phyloP scores from a whole-genome alignment of 768 basidiomycete species.

The Chlorophyllum brunneum region DNA sequence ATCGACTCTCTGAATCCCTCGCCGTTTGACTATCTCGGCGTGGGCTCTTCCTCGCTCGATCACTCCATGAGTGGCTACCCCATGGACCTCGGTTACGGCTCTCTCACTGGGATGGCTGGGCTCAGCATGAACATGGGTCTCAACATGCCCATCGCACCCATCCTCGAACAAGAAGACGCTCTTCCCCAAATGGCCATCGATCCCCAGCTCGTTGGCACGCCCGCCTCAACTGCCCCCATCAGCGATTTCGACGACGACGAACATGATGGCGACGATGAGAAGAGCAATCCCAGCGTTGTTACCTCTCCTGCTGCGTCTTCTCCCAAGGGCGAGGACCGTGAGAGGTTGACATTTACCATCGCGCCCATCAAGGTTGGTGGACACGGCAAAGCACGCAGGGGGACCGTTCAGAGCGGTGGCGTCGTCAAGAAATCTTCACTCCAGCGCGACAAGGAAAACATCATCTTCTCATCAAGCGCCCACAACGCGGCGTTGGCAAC shows the following conservation, averaged over 20 bases:
- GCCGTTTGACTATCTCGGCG: slow-evolving; percentile 16
- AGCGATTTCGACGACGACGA: slow-evolving; percentile 36
- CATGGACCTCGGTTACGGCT: slow-evolving; percentile 14
- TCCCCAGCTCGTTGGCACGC: slow-evolving; percentile 72
- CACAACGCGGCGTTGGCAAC: neutral
- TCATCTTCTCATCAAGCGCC: no score
- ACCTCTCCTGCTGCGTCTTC: slow-evolving; percentile 11
- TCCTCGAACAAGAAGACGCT: slow-evolving; percentile 12
- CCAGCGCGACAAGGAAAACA: slow-evolving; percentile 35
- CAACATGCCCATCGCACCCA: slow-evolving; percentile 14
- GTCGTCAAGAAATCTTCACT: slow-evolving; percentile 52
- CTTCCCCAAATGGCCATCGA: slow-evolving; percentile 45
- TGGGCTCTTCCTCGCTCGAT: slow-evolving; percentile 6
- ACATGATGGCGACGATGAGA: slow-evolving; percentile 17
- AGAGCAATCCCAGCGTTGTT: slow-evolving; percentile 20
- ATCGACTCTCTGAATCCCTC: slow-evolving; percentile 21
- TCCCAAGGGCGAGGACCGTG: slow-evolving; percentile 18
- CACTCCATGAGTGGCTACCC: slow-evolving; percentile 17
- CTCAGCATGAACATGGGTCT: slow-evolving; percentile 13
- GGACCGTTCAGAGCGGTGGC: slow-evolving; percentile 72
- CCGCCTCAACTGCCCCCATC: slow-evolving; percentile 31
- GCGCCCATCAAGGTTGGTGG: slow-evolving; percentile 55
- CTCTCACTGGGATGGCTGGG: slow-evolving; percentile 21
- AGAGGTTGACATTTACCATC: slow-evolving; percentile 42
- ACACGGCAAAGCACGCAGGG: slow-evolving; percentile 57